Evolutionary conservation across 208 protist species (phyloP).

Genomic region (Histomonas meleagridis): DNA sequence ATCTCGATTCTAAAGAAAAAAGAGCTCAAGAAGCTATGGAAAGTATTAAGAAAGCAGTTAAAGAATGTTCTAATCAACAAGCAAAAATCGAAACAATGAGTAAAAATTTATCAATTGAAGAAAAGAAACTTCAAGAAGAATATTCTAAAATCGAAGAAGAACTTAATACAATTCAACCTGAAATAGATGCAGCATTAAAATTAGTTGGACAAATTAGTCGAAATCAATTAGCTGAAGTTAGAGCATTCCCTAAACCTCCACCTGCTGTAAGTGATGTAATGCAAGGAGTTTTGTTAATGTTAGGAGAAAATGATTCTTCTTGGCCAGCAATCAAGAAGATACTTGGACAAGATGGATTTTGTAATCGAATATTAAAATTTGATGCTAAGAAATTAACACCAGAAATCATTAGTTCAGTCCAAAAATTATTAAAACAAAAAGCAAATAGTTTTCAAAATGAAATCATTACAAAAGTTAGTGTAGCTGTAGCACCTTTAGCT

Average conservation of each 20-base stretch:
- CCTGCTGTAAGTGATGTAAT: conserved; percentile 79
- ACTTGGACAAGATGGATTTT: conserved; percentile 64
- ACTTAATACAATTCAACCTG: conserved; percentile 74
- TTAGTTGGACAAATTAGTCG: conserved; percentile 75
- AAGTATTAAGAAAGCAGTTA: conserved; percentile 82
- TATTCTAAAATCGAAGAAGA: conserved; percentile 76
- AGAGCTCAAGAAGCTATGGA: conserved; percentile 78
- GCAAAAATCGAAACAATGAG: conserved; percentile 75
- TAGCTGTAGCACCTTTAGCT: conserved; percentile 81
- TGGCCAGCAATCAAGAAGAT: conserved; percentile 84
- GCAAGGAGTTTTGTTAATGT: conserved; percentile 77
- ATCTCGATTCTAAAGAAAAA: conserved; percentile 73
- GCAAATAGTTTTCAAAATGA: conserved; percentile 73
- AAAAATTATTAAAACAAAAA: conserved; percentile 68
- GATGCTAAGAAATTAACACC: conserved; percentile 68
- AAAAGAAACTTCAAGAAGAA: conserved; percentile 63
- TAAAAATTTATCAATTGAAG: conserved; percentile 71
- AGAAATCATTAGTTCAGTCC: conserved; percentile 63
- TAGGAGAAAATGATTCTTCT: conserved; percentile 68
- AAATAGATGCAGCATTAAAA: conserved; percentile 73
- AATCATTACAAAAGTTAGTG: conserved; percentile 71
- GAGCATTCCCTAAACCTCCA: conserved; percentile 79
- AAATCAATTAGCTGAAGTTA: conserved; percentile 80
- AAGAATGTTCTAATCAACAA: conserved; percentile 72
- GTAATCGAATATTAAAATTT: conserved; percentile 80